These are phyloP conservation scores for Diddensiella santjacobensis DNA, from an alignment of 805 yeast genomes.

Conservation along the genomic window DNA sequence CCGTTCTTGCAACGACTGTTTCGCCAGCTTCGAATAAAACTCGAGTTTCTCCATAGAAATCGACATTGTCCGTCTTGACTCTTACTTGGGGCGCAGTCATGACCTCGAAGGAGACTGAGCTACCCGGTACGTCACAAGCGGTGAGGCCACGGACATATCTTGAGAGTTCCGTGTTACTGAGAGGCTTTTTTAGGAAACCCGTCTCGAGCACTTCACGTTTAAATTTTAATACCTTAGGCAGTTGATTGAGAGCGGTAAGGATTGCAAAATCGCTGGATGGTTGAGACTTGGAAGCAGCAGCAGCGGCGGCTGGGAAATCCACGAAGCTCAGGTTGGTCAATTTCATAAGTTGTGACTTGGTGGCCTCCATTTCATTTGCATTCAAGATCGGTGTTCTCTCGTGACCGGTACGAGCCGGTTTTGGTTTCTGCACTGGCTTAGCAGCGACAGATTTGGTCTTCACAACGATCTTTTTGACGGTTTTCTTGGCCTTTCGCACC, in stretches of 20 bases:
- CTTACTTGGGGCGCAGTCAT: slow-evolving; percentile 11
- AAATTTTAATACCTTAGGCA: slow-evolving; percentile 13
- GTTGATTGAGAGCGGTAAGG: slow-evolving; percentile 13
- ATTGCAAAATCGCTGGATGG: slow-evolving; percentile 6
- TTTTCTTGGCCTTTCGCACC: not conserved
- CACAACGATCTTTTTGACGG: not conserved
- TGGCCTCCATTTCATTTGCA: not conserved
- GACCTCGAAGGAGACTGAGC: slow-evolving; percentile 8
- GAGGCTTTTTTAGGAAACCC: slow-evolving; percentile 13
- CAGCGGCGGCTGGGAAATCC: not conserved
- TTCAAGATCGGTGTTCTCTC: too few relatives aligned
- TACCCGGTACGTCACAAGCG: slow-evolving; percentile 14
- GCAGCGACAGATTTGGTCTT: not conserved
- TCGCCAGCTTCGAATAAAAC: slow-evolving; percentile 4
- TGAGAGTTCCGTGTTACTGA: slow-evolving; percentile 12
- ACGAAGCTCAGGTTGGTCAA: not conserved
- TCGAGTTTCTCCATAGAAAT: slow-evolving; percentile 7
- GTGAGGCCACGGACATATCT: slow-evolving; percentile 13
- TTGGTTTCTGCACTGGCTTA: not conserved
- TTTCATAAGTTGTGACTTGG: not conserved
- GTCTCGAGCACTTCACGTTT: slow-evolving; percentile 6
- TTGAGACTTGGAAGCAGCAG: not conserved
- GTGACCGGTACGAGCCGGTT: too few relatives aligned
- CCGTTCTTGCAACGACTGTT: not conserved
- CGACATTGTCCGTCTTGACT: slow-evolving; percentile 9